Evolutionary conservation across 2,329 filamentous ascomycete genomes (phyloP).

Genomic region (Nigrospora oryzae): DNA sequence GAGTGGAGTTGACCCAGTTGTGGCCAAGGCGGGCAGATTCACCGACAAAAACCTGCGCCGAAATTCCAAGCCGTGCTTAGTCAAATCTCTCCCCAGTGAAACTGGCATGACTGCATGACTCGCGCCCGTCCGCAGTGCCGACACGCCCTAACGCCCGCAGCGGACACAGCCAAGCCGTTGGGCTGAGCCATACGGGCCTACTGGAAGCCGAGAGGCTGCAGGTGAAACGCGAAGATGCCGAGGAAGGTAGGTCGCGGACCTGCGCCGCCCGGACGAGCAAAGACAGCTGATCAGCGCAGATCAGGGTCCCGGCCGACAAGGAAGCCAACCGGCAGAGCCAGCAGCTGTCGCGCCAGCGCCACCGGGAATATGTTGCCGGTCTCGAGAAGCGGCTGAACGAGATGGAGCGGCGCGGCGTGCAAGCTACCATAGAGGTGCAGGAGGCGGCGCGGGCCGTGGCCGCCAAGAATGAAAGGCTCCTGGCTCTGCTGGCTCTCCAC

Average conservation of each 20-base stretch:
- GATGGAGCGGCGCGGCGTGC: slow-evolving; percentile 37
- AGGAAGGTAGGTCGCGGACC: not conserved
- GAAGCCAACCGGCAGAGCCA: slow-evolving; percentile 37
- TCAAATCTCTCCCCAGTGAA: too few relatives aligned
- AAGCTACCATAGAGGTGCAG: slow-evolving; percentile 46
- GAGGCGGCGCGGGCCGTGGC: slow-evolving; percentile 39
- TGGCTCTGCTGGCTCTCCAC: slow-evolving; percentile 29
- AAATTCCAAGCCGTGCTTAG: too few relatives aligned
- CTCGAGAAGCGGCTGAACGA: slow-evolving; percentile 37
- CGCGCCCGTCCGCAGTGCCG: too few relatives aligned
- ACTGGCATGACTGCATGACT: too few relatives aligned
- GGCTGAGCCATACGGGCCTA: too few relatives aligned
- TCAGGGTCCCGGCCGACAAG: slow-evolving; percentile 10
- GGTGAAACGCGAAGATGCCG: not conserved
- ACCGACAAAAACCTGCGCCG: too few relatives aligned
- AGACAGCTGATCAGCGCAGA: slow-evolving; percentile 1
- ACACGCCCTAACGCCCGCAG: too few relatives aligned
- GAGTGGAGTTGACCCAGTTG: too few relatives aligned
- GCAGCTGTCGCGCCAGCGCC: slow-evolving; percentile 41
- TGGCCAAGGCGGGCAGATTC: too few relatives aligned
- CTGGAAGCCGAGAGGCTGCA: too few relatives aligned
- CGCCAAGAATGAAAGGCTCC: slow-evolving; percentile 36
- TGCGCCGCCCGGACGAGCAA: not conserved
- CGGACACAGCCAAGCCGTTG: too few relatives aligned
- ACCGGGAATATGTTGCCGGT: slow-evolving; percentile 38